Conservation (phyloP, 108 stramenopile species). For the Epithemia pelagica region DNA sequence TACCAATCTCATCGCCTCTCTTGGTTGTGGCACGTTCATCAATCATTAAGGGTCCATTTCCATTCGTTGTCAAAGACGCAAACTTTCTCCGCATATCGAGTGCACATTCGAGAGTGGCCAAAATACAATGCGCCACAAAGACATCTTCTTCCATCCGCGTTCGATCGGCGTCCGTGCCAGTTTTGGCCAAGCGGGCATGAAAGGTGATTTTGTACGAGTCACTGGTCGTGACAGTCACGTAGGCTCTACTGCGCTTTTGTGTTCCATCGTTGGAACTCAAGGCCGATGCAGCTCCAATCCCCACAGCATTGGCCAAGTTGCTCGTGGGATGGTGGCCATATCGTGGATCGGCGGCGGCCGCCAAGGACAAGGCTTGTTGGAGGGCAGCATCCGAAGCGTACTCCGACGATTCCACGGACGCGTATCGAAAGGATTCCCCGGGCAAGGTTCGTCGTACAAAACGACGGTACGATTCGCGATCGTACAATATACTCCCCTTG, state of each 20-base stretch:
- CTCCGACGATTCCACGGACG: conserved; percentile 39
- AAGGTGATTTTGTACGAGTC: conserved; percentile 1
- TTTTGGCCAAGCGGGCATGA: not conserved
- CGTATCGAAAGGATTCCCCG: conserved; percentile 28
- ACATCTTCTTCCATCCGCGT: conserved; percentile 34
- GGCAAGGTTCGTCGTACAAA: conserved; percentile 24
- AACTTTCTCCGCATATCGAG: not conserved
- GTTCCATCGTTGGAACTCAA: conserved; percentile 26
- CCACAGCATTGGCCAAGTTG: conserved; percentile 27
- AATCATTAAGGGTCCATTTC: not conserved
- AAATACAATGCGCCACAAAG: conserved; percentile 6
- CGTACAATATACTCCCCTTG: conserved; percentile 58
- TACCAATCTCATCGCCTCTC: not conserved
- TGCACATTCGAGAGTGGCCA: conserved; percentile 6
- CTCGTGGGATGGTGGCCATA: conserved; percentile 22
- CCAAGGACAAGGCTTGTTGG: conserved; percentile 36
- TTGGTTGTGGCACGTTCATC: not conserved
- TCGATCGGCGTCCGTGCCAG: not conserved
- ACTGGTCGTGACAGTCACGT: conserved; percentile 28
- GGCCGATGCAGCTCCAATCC: conserved; percentile 61
- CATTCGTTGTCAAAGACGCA: not conserved
- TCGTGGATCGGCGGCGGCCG: conserved; percentile 17
- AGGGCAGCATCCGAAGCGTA: conserved; percentile 56
- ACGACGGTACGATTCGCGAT: conserved; percentile 54
- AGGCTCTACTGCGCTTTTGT: conserved; percentile 30